These are phyloP conservation scores for Penicillium crustosum DNA, from an alignment of 2,329 filamentous ascomycete genomes.

Conservation along the genomic window DNA sequence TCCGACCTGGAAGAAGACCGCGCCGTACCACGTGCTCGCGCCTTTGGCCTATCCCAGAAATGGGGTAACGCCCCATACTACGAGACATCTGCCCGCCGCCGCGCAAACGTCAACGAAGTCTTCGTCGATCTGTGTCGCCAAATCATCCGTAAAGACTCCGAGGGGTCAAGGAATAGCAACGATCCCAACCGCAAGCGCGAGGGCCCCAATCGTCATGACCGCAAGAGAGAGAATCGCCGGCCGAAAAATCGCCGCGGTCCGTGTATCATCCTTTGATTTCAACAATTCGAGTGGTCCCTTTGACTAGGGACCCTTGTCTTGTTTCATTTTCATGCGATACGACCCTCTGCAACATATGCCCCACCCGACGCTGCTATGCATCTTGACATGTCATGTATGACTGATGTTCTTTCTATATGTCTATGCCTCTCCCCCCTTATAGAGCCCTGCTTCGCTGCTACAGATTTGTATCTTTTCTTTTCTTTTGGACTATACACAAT, in stretches of 20 bases:
- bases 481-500: constrained; percentile 20
- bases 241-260: constrained; percentile 36
- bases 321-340: constrained; percentile 13
- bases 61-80: constrained; percentile 90
- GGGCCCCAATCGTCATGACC: constrained; percentile 34
- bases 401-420: constrained; percentile 24
- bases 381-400: constrained; percentile 28
- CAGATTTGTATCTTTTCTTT: constrained; percentile 22
- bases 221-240: constrained; percentile 35
- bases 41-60: constrained; percentile 79
- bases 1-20: constrained; percentile 85
- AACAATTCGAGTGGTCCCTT: neutral
- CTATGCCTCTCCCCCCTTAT: constrained; percentile 31
- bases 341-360: constrained; percentile 12
- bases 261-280: constrained; percentile 41
- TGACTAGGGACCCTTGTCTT: neutral
- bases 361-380: constrained; percentile 27
- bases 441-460: constrained; percentile 22
- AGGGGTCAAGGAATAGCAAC: constrained; percentile 33
- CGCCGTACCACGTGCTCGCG: constrained; percentile 72
- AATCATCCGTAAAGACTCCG: constrained; percentile 70
- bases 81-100: constrained; percentile 78
- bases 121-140: constrained; percentile 83
- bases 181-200: constrained; percentile 37
- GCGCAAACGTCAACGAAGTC: constrained; percentile 86